Percentiles rank a stretch among this genome's conserved stretches.
Conservation (phyloP, 805 yeast genomes). For the Candida sakaeoensis region DNA sequence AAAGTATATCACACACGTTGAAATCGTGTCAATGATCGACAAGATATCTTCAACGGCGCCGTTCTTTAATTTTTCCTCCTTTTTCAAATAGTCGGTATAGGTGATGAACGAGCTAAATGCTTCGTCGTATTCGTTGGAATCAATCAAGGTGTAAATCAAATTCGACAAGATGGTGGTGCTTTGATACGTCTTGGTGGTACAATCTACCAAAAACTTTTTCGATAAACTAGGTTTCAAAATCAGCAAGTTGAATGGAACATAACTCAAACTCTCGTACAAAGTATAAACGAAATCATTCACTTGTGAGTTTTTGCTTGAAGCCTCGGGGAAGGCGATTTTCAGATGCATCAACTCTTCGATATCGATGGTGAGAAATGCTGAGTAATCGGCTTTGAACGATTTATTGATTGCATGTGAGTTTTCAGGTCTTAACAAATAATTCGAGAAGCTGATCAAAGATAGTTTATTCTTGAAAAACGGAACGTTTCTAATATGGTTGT, state of each 20-base stretch:
- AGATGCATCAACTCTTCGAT: slow-evolving; percentile 16
- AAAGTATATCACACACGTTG: slow-evolving; percentile 30
- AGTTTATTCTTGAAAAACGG: slow-evolving; percentile 22
- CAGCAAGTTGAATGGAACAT: slow-evolving; percentile 17
- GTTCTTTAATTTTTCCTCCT: slow-evolving; percentile 28
- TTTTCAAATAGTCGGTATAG: slow-evolving; percentile 28
- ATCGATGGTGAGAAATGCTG: slow-evolving; percentile 19
- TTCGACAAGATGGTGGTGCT: slow-evolving; percentile 31
- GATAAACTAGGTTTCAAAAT: slow-evolving; percentile 21
- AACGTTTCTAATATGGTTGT: slow-evolving; percentile 14
- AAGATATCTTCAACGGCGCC: slow-evolving; percentile 30
- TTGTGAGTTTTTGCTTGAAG: slow-evolving; percentile 16
- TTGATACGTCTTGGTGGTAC: slow-evolving; percentile 33
- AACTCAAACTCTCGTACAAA: slow-evolving; percentile 26
- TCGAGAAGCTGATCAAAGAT: slow-evolving; percentile 23
- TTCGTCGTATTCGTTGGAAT: slow-evolving; percentile 37
- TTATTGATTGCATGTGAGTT: slow-evolving; percentile 14
- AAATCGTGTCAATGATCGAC: slow-evolving; percentile 28
- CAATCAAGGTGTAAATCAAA: slow-evolving; percentile 29
- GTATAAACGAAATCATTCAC: slow-evolving; percentile 27
- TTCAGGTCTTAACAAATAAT: slow-evolving; percentile 23
- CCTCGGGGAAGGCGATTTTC: slow-evolving; percentile 28
- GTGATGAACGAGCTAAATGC: slow-evolving; percentile 42
- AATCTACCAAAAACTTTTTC: slow-evolving; percentile 28
- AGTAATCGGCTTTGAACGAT: slow-evolving; percentile 24